Percentiles rank a stretch among this genome's conserved stretches.
These are phyloP conservation scores for Beverwykella pulmonaria DNA, from an alignment of 495 filamentous ascomycete genomes.

Conservation along the genomic window DNA sequence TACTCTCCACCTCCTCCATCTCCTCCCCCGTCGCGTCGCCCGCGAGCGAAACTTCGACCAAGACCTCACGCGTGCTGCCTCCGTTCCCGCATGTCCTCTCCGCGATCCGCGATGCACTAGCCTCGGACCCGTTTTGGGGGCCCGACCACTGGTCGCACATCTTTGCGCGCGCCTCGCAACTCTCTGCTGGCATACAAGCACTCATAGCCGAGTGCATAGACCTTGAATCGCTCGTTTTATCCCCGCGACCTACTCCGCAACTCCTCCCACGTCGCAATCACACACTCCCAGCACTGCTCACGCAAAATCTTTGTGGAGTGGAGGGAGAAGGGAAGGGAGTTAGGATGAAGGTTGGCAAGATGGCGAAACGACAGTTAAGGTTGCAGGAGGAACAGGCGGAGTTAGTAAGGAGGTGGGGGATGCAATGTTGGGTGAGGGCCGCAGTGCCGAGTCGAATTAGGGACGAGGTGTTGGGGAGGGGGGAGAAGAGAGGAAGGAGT, in stretches of 20 bases:
- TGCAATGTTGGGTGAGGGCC: constrained; percentile 34
- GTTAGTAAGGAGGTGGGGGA: constrained; percentile 18
- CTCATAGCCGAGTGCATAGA: constrained; percentile 59
- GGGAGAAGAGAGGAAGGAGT: constrained; percentile 30
- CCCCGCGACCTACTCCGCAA: neutral
- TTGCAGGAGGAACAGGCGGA: constrained; percentile 34
- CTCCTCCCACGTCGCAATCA: neutral
- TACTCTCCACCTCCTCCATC: constrained; percentile 51
- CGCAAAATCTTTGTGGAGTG: neutral
- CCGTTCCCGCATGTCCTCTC: constrained; percentile 60
- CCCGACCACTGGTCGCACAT: constrained; percentile 59
- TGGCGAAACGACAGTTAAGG: constrained; percentile 35
- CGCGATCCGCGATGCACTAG: constrained; percentile 56
- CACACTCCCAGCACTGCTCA: neutral
- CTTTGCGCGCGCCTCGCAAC: constrained; percentile 54
- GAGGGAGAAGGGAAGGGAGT: constrained; percentile 13
- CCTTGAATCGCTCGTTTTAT: constrained; percentile 43
- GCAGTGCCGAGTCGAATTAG: constrained; percentile 28
- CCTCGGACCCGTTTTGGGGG: constrained; percentile 61
- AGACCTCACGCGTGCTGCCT: constrained; percentile 6
- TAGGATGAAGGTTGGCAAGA: constrained; percentile 21
- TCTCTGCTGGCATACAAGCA: constrained; percentile 57
- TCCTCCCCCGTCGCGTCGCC: constrained; percentile 37
- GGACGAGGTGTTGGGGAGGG: constrained; percentile 20
- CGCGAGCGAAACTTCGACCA: neutral